Base-by-base conservation (phyloP, 805 yeast species). In the Yarrowia sp. region DNA sequence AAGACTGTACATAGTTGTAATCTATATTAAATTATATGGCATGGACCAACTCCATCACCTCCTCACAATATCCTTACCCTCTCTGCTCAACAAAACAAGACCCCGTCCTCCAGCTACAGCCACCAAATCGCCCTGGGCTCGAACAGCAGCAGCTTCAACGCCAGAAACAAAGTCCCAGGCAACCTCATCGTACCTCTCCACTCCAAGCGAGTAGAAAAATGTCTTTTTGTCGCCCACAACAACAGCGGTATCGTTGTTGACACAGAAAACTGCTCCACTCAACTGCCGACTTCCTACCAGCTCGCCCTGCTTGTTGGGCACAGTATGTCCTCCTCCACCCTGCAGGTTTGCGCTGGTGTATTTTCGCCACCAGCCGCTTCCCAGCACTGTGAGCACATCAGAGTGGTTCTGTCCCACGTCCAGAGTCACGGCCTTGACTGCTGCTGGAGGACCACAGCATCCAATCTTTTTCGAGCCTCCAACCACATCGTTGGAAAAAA, bases 291-390 rank as follows among this genome's bases (percentile, higher is more conserved):
- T 54, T 16, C 61, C 61, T 4, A 22, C 26, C 35, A 54, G 46
- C 36, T 54, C 61, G 4, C 71, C 70, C 22, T 68, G 67, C 21
- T 58, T 64, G 21, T 63, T 32, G 6, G 73, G 67, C 14, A 61
- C 48, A 1, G 79, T 77, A 44, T 68, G 75, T 0, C 79, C 78
- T 41, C 77, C 70, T 22, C 79, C 79, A 21, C 77, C 77, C 22
- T 58, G 52, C 3, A 77, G 65, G 0, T 67, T 40, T 1, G 67
- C 67, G 5, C 71, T 65, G 21, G 70, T 67, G 66, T 73, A 77
- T 21, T 68, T 66, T 61, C 75, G 75, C 72, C 73, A 71, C 76
- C 77, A 74, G 4, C 78, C 78, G 19, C 71, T 68, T 9, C 78
- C 79, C 19, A 75, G 64, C 9, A 75, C 76, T 1, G 73, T 62